Percentiles rank a stretch among this genome's conserved stretches.
Conservation (phyloP, 1,284 basidiomycete species). For the Schizophyllum commune region DNA sequence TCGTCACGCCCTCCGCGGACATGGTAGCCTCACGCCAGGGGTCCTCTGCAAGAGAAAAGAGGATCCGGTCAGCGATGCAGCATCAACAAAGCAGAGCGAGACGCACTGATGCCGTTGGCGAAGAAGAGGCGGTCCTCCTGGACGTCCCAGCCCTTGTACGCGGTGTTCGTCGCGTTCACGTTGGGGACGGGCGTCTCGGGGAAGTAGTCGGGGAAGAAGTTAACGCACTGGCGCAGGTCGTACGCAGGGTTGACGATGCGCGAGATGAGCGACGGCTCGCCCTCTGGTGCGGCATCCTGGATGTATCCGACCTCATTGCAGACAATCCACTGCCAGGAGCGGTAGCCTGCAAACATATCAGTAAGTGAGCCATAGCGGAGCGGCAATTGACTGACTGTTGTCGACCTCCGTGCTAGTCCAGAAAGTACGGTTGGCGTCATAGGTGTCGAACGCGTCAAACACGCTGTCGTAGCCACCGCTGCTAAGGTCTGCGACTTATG, state of each 20-base stretch:
- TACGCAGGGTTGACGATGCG: slow-evolving; percentile 52
- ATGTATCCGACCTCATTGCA: slow-evolving; percentile 63
- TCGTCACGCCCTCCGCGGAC: slow-evolving; percentile 41
- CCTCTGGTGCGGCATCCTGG: slow-evolving; percentile 47
- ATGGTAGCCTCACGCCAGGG: slow-evolving; percentile 65
- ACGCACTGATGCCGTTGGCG: slow-evolving; percentile 55
- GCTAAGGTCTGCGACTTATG: slow-evolving; percentile 26
- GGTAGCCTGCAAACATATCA: slow-evolving; percentile 15
- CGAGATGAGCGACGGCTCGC: slow-evolving; percentile 45
- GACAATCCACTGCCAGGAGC: slow-evolving; percentile 60
- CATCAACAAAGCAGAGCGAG: slow-evolving; percentile 3
- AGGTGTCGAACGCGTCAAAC: slow-evolving; percentile 50
- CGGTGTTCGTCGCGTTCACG: slow-evolving; percentile 32
- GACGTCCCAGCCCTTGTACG: slow-evolving; percentile 56
- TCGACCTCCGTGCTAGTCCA: slow-evolving; percentile 46
- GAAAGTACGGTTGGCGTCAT: slow-evolving; percentile 35
- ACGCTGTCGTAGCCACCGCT: not conserved
- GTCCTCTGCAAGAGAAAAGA: slow-evolving; percentile 35
- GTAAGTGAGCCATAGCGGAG: not conserved
- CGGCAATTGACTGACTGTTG: slow-evolving; percentile 21
- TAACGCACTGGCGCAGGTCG: slow-evolving; percentile 54
- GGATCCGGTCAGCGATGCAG: slow-evolving; percentile 2
- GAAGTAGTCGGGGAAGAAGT: slow-evolving; percentile 51
- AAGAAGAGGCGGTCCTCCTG: slow-evolving; percentile 52
- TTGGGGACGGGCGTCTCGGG: slow-evolving; percentile 27